These are phyloP conservation scores for Mychonastes homosphaera DNA, from an alignment of 139 green algal species.

Conservation along the genomic window DNA sequence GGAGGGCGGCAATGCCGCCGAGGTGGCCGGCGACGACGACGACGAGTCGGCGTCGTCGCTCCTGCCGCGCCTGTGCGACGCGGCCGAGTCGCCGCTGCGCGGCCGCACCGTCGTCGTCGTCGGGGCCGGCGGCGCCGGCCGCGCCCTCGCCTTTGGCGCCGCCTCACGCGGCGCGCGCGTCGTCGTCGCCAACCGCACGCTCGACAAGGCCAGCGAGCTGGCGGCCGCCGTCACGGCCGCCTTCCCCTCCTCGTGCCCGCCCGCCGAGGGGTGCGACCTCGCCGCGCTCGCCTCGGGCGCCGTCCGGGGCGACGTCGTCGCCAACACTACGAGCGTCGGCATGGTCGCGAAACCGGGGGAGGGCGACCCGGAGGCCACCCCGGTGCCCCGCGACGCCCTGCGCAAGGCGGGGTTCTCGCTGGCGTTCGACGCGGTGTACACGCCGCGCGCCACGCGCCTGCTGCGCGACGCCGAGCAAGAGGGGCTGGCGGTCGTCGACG, in stretches of 20 bases:
- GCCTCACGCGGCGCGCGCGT: slow-evolving; percentile 51
- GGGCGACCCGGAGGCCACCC: slow-evolving; percentile 37
- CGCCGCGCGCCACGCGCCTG: slow-evolving; percentile 75
- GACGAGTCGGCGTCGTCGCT: not conserved
- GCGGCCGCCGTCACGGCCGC: not conserved
- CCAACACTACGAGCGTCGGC: slow-evolving; percentile 89
- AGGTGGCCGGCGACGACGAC: not conserved
- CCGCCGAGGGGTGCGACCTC: not conserved
- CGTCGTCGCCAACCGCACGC: slow-evolving; percentile 65
- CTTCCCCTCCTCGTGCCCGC: too few species aligned
- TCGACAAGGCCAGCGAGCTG: slow-evolving; percentile 15
- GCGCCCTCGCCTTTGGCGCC: slow-evolving; percentile 86
- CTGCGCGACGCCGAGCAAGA: slow-evolving; percentile 44
- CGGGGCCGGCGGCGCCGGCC: slow-evolving; percentile 83
- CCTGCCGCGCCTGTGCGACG: too few species aligned
- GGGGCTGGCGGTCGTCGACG: slow-evolving; percentile 35
- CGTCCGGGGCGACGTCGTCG: slow-evolving; percentile 70
- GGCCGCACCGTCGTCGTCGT: slow-evolving; percentile 81
- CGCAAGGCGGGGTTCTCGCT: slow-evolving; percentile 50
- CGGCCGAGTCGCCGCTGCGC: not conserved
- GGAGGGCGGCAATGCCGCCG: not conserved
- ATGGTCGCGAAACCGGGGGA: slow-evolving; percentile 69
- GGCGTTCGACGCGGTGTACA: slow-evolving; percentile 98
- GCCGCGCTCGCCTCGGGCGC: not conserved
- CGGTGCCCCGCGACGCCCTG: slow-evolving; percentile 47